phyloP scores from a whole-genome alignment of 805 yeast genomes.

The Dipodascus albidus region DNA sequence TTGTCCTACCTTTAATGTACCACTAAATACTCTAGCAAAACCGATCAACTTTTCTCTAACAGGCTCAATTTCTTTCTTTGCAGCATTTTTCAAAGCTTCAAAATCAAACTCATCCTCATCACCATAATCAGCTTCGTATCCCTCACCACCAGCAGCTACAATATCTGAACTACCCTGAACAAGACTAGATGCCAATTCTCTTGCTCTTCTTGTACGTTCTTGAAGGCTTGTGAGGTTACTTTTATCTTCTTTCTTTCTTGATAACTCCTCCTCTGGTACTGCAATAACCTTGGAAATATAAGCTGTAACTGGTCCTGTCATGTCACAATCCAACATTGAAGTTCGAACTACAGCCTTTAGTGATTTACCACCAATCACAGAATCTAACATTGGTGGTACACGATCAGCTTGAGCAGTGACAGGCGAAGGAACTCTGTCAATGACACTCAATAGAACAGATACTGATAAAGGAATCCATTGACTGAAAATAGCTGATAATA shows the following conservation, averaged over 20 bases:
- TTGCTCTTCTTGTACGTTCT: slow-evolving; percentile 12
- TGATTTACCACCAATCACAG: slow-evolving; percentile 39
- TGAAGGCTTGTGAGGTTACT: slow-evolving; percentile 4
- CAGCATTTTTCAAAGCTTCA: slow-evolving; percentile 13
- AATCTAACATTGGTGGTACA: slow-evolving; percentile 52
- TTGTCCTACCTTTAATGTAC: slow-evolving; percentile 67
- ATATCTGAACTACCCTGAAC: neutral
- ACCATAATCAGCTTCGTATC: slow-evolving; percentile 37
- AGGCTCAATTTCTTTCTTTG: slow-evolving; percentile 32
- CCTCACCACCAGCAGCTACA: slow-evolving; percentile 17
- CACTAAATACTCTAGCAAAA: slow-evolving; percentile 81
- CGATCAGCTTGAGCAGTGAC: slow-evolving; percentile 59
- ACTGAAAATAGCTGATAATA: slow-evolving; percentile 58
- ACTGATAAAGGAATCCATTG: slow-evolving; percentile 94
- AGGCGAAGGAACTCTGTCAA: slow-evolving; percentile 82
- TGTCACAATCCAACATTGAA: slow-evolving; percentile 58
- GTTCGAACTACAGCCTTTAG: slow-evolving; percentile 38
- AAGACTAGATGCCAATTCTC: slow-evolving; percentile 12
- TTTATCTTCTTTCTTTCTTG: slow-evolving; percentile 17
- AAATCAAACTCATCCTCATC: slow-evolving; percentile 29
- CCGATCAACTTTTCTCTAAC: slow-evolving; percentile 66
- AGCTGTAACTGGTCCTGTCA: slow-evolving; percentile 54
- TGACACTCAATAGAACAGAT: slow-evolving; percentile 72
- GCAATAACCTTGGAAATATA: slow-evolving; percentile 86
- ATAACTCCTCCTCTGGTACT: slow-evolving; percentile 37